A percentile compares a stretch with the other conserved stretches of the same genome.
Evolutionary conservation across 108 stramenopile genomes (phyloP).

Genomic region (Nitzschia putrida): DNA sequence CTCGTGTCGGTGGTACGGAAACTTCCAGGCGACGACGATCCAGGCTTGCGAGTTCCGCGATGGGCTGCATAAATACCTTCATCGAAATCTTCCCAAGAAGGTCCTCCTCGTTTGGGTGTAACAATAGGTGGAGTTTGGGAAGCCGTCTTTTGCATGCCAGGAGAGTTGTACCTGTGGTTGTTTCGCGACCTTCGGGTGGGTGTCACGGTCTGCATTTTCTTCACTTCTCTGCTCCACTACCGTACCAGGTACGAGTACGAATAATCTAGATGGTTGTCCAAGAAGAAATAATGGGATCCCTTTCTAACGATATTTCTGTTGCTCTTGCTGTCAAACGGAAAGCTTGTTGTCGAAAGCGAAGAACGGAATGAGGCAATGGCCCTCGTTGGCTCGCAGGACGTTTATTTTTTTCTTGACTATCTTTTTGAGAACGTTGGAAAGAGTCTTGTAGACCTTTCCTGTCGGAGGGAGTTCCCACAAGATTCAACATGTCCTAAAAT

Average conservation of each 20-base stretch:
- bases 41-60: constrained; percentile 1
- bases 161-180: too few species aligned
- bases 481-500: background rate
- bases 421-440: constrained; percentile 7
- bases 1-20: constrained; percentile 1
- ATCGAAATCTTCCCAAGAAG: constrained; percentile 34
- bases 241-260: too few species aligned
- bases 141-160: too few species aligned
- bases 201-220: too few species aligned
- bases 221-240: too few species aligned
- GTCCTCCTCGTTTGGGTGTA: background rate
- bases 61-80: constrained; percentile 6
- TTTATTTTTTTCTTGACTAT: background rate
- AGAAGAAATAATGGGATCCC: too few species aligned
- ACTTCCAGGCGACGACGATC: background rate
- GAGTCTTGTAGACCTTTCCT: constrained; percentile 18
- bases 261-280: too few species aligned
- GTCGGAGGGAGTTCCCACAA: constrained; percentile 4
- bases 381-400: background rate
- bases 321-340: too few species aligned
- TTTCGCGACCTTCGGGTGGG: too few species aligned
- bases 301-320: too few species aligned
- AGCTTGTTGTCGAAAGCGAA: background rate
- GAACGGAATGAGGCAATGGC: background rate
- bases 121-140: too few species aligned